A percentile compares a stretch with the other conserved stretches of the same genome.
These are phyloP conservation scores for Brachypodium distachyon DNA, from an alignment of 202 grass and related monocot species.

Conservation along the genomic window DNA sequence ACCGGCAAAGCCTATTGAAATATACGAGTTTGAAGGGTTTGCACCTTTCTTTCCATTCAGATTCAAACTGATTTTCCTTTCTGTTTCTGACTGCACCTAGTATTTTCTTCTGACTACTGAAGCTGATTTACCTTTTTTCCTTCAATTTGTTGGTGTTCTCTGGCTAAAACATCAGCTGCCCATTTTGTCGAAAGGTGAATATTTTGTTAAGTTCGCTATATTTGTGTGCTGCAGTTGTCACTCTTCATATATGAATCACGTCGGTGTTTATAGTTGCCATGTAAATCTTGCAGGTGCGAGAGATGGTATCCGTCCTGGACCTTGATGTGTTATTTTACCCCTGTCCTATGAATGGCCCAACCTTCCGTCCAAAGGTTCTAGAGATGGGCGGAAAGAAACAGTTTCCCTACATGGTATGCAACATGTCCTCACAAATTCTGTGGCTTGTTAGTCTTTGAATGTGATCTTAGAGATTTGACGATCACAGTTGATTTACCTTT, in stretches of 20 bases:
- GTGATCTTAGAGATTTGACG: not conserved
- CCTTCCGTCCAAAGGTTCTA: slow-evolving; percentile 71
- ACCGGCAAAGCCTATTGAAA: slow-evolving; percentile 78
- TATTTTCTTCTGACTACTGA: not conserved
- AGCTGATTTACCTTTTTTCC: not conserved
- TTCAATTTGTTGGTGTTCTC: slow-evolving; percentile 6
- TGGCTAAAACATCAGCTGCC: slow-evolving; percentile 59
- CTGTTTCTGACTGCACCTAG: not conserved
- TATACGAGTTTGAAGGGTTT: slow-evolving; percentile 96
- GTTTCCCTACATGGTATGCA: slow-evolving; percentile 90
- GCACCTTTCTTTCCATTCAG: not conserved
- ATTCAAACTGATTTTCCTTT: not conserved
- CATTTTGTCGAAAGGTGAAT: slow-evolving; percentile 94
- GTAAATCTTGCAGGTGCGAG: slow-evolving; percentile 65
- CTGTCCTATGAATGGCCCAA: slow-evolving; percentile 81
- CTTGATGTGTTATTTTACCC: slow-evolving; percentile 91
- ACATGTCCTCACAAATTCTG: not conserved
- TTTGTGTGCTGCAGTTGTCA: not conserved
- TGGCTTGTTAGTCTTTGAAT: not conserved
- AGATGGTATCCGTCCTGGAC: slow-evolving; percentile 77
- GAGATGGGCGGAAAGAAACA: slow-evolving; percentile 93
- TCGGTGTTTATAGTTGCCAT: not conserved
- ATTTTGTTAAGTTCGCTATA: not conserved
- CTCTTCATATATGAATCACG: slow-evolving; percentile 8
- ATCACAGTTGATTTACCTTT: not conserved